Conservation (phyloP, 140 eudicot species). For the Stevia rebaudiana region DNA sequence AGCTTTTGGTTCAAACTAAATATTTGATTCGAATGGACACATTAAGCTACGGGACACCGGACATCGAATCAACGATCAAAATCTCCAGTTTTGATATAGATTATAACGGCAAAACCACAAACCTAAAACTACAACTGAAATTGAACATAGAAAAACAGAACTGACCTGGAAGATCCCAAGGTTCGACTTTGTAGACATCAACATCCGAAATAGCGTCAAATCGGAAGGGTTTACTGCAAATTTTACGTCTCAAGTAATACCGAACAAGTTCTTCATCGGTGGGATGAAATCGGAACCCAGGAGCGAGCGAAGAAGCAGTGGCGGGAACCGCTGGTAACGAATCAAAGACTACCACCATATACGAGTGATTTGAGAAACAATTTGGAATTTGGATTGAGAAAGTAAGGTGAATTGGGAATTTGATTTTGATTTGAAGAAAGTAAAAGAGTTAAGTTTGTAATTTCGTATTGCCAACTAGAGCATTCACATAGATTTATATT, state of each 20-base stretch:
- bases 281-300: constrained; percentile 48
- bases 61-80: not conserved
- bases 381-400: not conserved
- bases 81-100: not conserved
- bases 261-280: constrained; percentile 72
- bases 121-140: not conserved
- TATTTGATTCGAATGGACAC: not conserved
- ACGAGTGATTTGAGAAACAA: not conserved
- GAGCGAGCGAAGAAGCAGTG: constrained; percentile 5
- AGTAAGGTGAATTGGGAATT: not conserved
- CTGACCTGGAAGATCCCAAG: constrained; percentile 76
- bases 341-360: not conserved
- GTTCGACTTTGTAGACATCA: constrained; percentile 24
- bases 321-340: not conserved
- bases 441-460: not conserved
- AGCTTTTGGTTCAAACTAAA: not conserved
- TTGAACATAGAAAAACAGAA: not conserved
- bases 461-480: not conserved
- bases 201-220: constrained; percentile 63
- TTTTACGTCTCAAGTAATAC: constrained; percentile 51
- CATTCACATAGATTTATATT: too few relatives aligned
- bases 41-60: not conserved
- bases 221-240: constrained; percentile 45
- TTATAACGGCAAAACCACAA: not conserved
- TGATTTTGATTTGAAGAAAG: not conserved